A percentile compares a stretch with the other conserved stretches of the same genome.
Conservation (phyloP, 768 basidiomycete genomes). For the Mycena galericulata region DNA sequence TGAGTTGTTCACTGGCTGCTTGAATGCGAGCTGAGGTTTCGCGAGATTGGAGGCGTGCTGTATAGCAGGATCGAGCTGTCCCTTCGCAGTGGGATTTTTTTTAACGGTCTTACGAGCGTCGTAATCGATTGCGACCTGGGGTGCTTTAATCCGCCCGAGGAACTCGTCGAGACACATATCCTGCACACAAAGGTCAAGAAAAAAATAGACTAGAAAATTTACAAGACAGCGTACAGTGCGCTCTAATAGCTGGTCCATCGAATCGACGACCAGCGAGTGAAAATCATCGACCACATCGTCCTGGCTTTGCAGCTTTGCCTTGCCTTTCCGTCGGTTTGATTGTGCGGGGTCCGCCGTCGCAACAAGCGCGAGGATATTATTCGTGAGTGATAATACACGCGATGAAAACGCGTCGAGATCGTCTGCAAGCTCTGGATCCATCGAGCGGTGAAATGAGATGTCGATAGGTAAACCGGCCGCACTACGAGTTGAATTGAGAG, state of each 20-base stretch:
- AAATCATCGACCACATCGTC: constrained; percentile 92
- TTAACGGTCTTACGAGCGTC: constrained; percentile 45
- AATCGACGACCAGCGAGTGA: constrained; percentile 80
- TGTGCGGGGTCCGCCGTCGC: constrained; percentile 53
- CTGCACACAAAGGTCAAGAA: constrained; percentile 47
- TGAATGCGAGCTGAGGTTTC: constrained; percentile 89
- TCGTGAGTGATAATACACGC: constrained; percentile 74
- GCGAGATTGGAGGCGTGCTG: constrained; percentile 80
- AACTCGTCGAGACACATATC: constrained; percentile 88
- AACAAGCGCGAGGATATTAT: constrained; percentile 68
- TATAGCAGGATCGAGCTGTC: constrained; percentile 68
- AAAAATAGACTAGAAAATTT: neutral
- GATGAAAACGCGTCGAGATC: constrained; percentile 78
- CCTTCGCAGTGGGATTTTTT: constrained; percentile 47
- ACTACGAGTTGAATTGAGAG: constrained; percentile 71
- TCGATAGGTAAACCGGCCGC: constrained; percentile 77
- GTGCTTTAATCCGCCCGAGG: constrained; percentile 75
- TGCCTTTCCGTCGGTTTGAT: constrained; percentile 60
- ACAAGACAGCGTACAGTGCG: constrained; percentile 68
- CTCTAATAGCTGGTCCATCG: constrained; percentile 88
- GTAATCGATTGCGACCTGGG: constrained; percentile 68
- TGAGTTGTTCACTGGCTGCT: constrained; percentile 66
- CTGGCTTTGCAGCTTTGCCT: constrained; percentile 67
- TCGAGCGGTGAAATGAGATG: constrained; percentile 89
- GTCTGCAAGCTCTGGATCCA: constrained; percentile 76